phyloP scores from a whole-genome alignment of 768 basidiomycete genomes.

The Agaricus sinodeliciosus region DNA sequence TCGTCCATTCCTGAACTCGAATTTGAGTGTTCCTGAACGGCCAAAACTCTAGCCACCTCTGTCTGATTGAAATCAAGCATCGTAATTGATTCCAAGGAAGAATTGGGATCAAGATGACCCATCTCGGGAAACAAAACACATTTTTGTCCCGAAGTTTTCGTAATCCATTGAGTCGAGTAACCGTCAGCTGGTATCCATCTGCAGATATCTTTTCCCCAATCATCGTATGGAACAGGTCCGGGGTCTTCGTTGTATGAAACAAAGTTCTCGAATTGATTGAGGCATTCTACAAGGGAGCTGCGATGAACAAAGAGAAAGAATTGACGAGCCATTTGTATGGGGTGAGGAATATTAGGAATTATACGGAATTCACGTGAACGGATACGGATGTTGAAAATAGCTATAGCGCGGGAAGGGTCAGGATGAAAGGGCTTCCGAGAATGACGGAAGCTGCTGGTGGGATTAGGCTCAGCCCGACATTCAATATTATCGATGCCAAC shows the following conservation, averaged over 20 bases:
- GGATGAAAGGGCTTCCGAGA: conserved; percentile 14
- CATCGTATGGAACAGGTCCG: conserved; percentile 17
- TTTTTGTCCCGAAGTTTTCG: conserved; percentile 28
- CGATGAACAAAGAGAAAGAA: conserved; percentile 33
- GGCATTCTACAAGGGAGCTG: conserved; percentile 9
- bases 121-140: conserved; percentile 19
- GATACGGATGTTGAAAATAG: conserved; percentile 27
- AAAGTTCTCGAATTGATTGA: neutral
- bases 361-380: neutral
- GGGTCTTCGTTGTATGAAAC: conserved; percentile 1
- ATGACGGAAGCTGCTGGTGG: conserved; percentile 11
- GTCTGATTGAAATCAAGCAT: conserved; percentile 24
- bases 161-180: conserved; percentile 31
- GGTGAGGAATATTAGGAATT: neutral
- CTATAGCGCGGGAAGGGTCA: conserved; percentile 22
- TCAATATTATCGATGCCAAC: conserved; percentile 21
- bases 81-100: conserved; percentile 7
- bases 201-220: conserved; percentile 28
- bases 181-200: conserved; percentile 25
- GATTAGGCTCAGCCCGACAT: conserved; percentile 38
- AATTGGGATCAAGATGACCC: neutral
- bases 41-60: conserved; percentile 13
- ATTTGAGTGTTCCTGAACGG: neutral
- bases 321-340: conserved; percentile 2
- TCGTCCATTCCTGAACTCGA: neutral